A percentile compares a stretch with the other conserved stretches of the same genome.
These are phyloP conservation scores for Verticillium zaregamsianum DNA, from an alignment of 2,329 filamentous ascomycete genomes.

Conservation along the genomic window DNA sequence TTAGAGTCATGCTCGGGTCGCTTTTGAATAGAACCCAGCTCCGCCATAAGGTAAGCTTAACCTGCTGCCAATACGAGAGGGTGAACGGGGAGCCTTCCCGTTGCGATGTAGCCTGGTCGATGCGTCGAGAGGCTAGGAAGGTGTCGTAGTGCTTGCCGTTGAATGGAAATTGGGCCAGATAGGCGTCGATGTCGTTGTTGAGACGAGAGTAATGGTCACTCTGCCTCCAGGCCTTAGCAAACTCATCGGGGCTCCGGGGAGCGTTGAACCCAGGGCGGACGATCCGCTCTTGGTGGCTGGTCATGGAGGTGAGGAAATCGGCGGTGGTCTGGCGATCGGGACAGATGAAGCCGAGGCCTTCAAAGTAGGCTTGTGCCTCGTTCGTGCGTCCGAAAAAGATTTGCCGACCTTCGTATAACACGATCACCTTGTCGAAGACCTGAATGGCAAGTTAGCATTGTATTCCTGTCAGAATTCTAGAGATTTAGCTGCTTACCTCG, in stretches of 20 bases:
- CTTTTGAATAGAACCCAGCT: conserved; percentile 11
- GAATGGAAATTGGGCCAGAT: conserved; percentile 4
- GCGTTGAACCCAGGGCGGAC: not conserved
- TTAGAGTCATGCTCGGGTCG: conserved; percentile 14
- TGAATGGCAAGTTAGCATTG: not conserved
- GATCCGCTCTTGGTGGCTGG: not conserved
- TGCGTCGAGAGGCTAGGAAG: conserved; percentile 3
- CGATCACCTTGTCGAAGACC: conserved; percentile 62
- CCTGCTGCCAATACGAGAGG: conserved; percentile 15
- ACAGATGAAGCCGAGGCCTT: conserved; percentile 59
- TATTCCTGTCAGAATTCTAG: too few relatives aligned
- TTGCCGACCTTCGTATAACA: conserved; percentile 63
- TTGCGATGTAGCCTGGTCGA: conserved; percentile 1
- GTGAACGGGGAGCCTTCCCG: conserved; percentile 13
- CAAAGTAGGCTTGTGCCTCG: conserved; percentile 61
- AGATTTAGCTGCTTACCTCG: conserved; percentile 20
- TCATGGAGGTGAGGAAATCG: not conserved
- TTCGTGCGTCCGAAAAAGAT: conserved; percentile 61
- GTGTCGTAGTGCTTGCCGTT: conserved; percentile 2
- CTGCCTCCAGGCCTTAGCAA: conserved; percentile 5
- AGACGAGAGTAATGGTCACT: not conserved
- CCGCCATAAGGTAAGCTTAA: conserved; percentile 16
- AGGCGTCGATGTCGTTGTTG: conserved; percentile 3
- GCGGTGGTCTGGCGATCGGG: conserved; percentile 23
- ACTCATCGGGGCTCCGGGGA: conserved; percentile 6